Evolutionary conservation across 371 early-diverging fungal species (phyloP).

Genomic region (Syncephalis fuscata): DNA sequence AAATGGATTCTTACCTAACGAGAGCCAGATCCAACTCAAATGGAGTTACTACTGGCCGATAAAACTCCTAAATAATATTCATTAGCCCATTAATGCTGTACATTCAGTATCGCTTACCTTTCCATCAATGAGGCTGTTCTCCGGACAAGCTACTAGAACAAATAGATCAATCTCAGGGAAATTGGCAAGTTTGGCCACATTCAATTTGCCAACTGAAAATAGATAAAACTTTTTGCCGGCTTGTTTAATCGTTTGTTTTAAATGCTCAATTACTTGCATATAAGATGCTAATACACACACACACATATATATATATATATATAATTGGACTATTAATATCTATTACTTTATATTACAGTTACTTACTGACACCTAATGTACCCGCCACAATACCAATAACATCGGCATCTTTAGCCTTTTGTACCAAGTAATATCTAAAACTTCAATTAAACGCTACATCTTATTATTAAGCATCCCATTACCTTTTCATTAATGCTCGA

Average conservation of each 20-base stretch:
- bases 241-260: slow-evolving; percentile 56
- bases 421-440: slow-evolving; percentile 56
- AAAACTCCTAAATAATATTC: slow-evolving; percentile 45
- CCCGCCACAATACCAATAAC: slow-evolving; percentile 93
- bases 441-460: too few species aligned
- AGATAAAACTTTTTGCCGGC: slow-evolving; percentile 71
- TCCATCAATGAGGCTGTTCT: slow-evolving; percentile 83
- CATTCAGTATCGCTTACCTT: slow-evolving; percentile 23
- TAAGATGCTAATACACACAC: slow-evolving; percentile 51
- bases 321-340: neutral
- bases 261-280: slow-evolving; percentile 53
- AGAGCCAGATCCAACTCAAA: slow-evolving; percentile 77
- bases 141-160: slow-evolving; percentile 86
- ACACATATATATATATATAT: neutral
- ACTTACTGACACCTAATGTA: slow-evolving; percentile 78
- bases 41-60: slow-evolving; percentile 83
- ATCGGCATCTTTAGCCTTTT: slow-evolving; percentile 83
- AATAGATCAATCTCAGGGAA: slow-evolving; percentile 87
- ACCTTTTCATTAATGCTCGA: slow-evolving; percentile 54
- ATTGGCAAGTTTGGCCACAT: slow-evolving; percentile 89
- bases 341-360: neutral
- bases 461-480: too few species aligned
- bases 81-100: too few species aligned
- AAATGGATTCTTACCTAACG: slow-evolving; percentile 17
- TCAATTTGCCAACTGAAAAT: slow-evolving; percentile 89